Evolutionary conservation across 73 alveolate species (phyloP).

Genomic region (Stentor roeselii): DNA sequence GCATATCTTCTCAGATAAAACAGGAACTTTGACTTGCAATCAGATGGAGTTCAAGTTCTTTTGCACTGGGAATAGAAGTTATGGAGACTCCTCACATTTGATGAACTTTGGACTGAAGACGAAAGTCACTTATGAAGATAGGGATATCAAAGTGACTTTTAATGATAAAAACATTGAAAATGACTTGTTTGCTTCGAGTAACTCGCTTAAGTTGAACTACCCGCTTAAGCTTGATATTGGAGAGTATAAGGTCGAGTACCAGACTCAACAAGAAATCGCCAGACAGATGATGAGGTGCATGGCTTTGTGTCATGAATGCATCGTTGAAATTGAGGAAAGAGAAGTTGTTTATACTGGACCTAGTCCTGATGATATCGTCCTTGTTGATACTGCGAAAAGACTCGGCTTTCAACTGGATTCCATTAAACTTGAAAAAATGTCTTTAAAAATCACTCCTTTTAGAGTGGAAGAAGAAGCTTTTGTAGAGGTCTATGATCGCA

Average conservation of each 20-base stretch:
- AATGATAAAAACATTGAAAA: neutral
- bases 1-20: constrained; percentile 65
- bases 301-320: constrained; percentile 56
- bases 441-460: neutral
- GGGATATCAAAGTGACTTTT: constrained; percentile 2
- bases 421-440: neutral
- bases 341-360: constrained; percentile 13
- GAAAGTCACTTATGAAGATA: constrained; percentile 25
- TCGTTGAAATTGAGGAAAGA: constrained; percentile 37
- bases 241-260: neutral
- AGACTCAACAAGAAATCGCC: neutral
- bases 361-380: constrained; percentile 13
- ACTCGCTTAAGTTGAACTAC: neutral
- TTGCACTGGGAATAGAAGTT: constrained; percentile 35
- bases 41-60: constrained; percentile 63
- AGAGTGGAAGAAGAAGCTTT: constrained; percentile 27
- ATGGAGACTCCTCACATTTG: constrained; percentile 43
- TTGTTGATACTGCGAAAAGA: constrained; percentile 19
- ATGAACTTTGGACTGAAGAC: constrained; percentile 46
- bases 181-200: neutral
- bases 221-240: neutral
- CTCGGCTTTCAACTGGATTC: neutral
- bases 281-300: constrained; percentile 3
- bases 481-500: constrained; percentile 48
- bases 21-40: constrained; percentile 77